A percentile compares a stretch with the other conserved stretches of the same genome.
These are phyloP conservation scores for Rhytidhysteron rufulum DNA, from an alignment of 2,329 filamentous ascomycete genomes.

Conservation along the genomic window DNA sequence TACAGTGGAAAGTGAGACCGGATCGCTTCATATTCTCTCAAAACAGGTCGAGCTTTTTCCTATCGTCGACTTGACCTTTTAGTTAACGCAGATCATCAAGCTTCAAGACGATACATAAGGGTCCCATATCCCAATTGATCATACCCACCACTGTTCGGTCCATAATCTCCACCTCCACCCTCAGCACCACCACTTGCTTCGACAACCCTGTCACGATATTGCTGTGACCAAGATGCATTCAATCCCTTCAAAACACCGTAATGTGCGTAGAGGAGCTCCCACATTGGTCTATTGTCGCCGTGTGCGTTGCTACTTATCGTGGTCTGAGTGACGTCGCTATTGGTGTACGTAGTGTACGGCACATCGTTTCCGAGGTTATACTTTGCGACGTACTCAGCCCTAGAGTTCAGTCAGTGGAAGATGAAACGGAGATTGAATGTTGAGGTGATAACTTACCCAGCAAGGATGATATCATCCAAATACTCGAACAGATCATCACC, in stretches of 20 bases:
- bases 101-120: too few relatives aligned
- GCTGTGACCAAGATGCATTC: constrained; percentile 31
- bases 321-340: constrained; percentile 33
- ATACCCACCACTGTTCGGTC: too few relatives aligned
- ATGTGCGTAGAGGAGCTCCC: constrained; percentile 36
- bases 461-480: constrained; percentile 33
- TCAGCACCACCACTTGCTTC: neutral
- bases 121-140: too few relatives aligned
- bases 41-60: too few relatives aligned
- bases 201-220: neutral
- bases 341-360: constrained; percentile 40
- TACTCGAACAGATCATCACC: constrained; percentile 39
- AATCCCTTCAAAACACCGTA: constrained; percentile 37
- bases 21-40: too few relatives aligned
- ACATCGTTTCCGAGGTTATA: constrained; percentile 44
- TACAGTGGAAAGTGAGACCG: too few relatives aligned
- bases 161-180: neutral
- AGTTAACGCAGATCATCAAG: too few relatives aligned
- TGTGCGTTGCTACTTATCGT: constrained; percentile 29
- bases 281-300: constrained; percentile 34
- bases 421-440: too few relatives aligned
- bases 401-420: too few relatives aligned
- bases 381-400: constrained; percentile 36
- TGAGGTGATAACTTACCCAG: constrained; percentile 28
- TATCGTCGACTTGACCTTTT: too few relatives aligned